Conservation (phyloP, 2,329 filamentous ascomycete genomes). For the Aotearoamyces nothofagi region DNA sequence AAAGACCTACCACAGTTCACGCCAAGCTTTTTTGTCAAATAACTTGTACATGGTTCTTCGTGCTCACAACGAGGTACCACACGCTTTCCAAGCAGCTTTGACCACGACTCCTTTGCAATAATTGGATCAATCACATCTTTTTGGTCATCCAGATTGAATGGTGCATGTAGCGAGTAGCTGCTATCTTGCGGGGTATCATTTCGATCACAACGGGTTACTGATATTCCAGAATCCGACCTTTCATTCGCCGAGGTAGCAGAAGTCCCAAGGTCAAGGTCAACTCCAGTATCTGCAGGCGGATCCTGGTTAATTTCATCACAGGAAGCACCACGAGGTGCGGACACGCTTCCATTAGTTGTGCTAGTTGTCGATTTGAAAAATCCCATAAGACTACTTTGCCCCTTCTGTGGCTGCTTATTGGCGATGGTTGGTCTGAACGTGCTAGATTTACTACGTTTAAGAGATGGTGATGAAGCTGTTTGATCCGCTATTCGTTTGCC, state of each 20-base stretch:
- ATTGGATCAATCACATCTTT: slow-evolving; percentile 47
- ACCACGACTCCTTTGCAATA: slow-evolving; percentile 69
- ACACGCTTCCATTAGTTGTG: slow-evolving; percentile 2
- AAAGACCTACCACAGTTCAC: slow-evolving; percentile 62
- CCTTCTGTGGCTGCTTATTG: slow-evolving; percentile 25
- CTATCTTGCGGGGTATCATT: neutral
- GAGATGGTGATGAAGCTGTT: slow-evolving; percentile 10
- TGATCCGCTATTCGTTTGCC: too few species aligned
- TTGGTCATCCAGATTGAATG: slow-evolving; percentile 8
- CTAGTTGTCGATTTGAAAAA: slow-evolving; percentile 57
- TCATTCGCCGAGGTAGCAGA: too few species aligned
- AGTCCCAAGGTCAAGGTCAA: too few species aligned
- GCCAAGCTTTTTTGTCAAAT: slow-evolving; percentile 79
- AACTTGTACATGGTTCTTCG: slow-evolving; percentile 67
- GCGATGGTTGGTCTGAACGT: slow-evolving; percentile 7
- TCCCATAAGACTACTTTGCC: slow-evolving; percentile 39
- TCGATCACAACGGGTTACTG: slow-evolving; percentile 1
- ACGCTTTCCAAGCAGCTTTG: slow-evolving; percentile 64
- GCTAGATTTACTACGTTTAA: slow-evolving; percentile 36
- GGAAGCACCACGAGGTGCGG: too few species aligned
- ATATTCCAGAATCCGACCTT: slow-evolving; percentile 1
- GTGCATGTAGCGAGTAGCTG: slow-evolving; percentile 4
- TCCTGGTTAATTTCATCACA: too few species aligned
- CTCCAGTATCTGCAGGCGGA: too few species aligned
- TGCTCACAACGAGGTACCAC: slow-evolving; percentile 73